These are phyloP conservation scores for Erodium chrysanthum DNA, from an alignment of 441 rosid genomes.

Conservation along the genomic window DNA sequence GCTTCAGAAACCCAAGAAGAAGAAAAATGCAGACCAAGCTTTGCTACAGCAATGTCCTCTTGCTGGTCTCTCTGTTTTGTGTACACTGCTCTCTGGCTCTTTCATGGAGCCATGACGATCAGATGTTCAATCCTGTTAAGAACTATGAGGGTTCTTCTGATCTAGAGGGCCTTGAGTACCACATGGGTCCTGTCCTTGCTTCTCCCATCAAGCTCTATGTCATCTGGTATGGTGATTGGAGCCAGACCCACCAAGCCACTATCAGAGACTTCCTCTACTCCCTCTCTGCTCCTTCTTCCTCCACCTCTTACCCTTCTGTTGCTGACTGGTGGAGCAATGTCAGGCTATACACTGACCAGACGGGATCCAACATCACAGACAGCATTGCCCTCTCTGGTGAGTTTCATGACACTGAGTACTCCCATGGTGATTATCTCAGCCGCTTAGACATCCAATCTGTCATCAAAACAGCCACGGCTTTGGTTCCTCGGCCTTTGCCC, in stretches of 20 bases:
- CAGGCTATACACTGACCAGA: slow-evolving; percentile 48
- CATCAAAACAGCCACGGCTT: slow-evolving; percentile 36
- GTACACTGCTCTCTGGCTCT: slow-evolving; percentile 15
- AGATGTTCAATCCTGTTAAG: slow-evolving; percentile 25
- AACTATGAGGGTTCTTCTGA: slow-evolving; percentile 52
- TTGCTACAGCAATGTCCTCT: slow-evolving; percentile 12
- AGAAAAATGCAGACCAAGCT: slow-evolving; percentile 21
- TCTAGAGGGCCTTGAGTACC: slow-evolving; percentile 38
- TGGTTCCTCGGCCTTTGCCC: slow-evolving; percentile 27
- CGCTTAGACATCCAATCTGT: slow-evolving; percentile 44
- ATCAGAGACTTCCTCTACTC: slow-evolving; percentile 49
- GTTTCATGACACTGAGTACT: slow-evolving; percentile 34
- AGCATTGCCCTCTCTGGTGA: slow-evolving; percentile 36
- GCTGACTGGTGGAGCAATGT: slow-evolving; percentile 54
- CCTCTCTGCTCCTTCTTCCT: slow-evolving; percentile 30
- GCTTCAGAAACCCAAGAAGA: neutral
- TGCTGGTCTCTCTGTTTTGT: slow-evolving; percentile 9
- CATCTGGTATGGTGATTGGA: slow-evolving; percentile 64
- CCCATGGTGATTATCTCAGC: slow-evolving; percentile 40
- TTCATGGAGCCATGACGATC: slow-evolving; percentile 20
- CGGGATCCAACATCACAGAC: slow-evolving; percentile 45
- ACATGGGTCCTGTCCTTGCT: slow-evolving; percentile 59
- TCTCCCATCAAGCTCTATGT: slow-evolving; percentile 39
- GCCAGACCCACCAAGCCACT: slow-evolving; percentile 35
- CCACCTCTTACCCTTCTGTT: slow-evolving; percentile 41